Evolutionary conservation across 306 rosid species (phyloP).

Genomic region (Cicer pinnatifidum): DNA sequence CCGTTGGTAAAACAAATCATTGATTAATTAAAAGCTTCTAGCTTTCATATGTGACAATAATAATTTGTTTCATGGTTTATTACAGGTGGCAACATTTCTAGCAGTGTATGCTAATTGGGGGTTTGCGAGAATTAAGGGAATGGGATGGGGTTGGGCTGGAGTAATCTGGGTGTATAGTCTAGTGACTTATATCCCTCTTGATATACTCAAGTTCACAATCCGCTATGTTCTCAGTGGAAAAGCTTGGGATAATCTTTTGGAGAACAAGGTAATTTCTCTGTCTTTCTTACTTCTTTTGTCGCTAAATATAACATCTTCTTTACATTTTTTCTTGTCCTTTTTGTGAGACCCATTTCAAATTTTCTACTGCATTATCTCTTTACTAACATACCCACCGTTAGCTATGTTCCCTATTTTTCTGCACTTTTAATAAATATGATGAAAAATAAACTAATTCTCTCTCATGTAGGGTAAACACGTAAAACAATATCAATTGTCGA

Average conservation of each 20-base stretch:
- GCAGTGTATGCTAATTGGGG: conserved; percentile 88
- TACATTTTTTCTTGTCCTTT: not conserved
- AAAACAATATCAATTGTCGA: not conserved
- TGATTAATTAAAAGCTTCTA: conserved; percentile 21
- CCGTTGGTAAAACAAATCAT: conserved; percentile 4
- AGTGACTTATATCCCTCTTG: conserved; percentile 90
- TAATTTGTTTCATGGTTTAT: conserved; percentile 37
- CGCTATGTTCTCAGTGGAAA: conserved; percentile 87
- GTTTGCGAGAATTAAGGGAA: conserved; percentile 79
- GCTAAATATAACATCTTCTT: not conserved
- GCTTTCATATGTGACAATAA: conserved; percentile 24
- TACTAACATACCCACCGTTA: not conserved
- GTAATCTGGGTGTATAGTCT: conserved; percentile 88
- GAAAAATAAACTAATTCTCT: not conserved
- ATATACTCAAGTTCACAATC: conserved; percentile 77
- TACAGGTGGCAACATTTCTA: conserved; percentile 83
- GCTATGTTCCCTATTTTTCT: not conserved
- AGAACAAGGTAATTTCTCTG: conserved; percentile 74
- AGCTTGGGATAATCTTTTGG: conserved; percentile 96
- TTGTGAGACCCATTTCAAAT: not conserved
- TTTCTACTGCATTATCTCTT: not conserved
- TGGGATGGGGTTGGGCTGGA: conserved; percentile 99
- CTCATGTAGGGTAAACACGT: not conserved
- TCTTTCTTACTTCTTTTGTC: not conserved
- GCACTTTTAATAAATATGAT: not conserved